These are phyloP conservation scores for Xylaria sp. DNA, from an alignment of 2,329 filamentous ascomycete genomes.

Conservation along the genomic window DNA sequence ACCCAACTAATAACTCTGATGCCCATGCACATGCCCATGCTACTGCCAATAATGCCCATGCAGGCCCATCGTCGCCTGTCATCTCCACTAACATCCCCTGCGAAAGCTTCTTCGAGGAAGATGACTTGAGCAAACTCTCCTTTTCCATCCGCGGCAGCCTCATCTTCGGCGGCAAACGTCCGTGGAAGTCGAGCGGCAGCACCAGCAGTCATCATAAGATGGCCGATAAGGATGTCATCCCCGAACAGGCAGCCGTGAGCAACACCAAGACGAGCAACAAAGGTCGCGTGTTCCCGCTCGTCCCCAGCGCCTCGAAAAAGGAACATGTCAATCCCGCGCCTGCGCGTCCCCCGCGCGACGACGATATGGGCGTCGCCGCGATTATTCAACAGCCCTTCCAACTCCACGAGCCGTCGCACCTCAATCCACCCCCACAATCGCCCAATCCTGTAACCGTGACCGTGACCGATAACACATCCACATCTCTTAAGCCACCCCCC, in stretches of 20 bases:
- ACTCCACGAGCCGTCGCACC: constrained; percentile 34
- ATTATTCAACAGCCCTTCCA: constrained; percentile 38
- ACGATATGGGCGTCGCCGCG: constrained; percentile 41
- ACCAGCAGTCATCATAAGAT: constrained; percentile 38
- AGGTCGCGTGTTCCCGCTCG: constrained; percentile 47
- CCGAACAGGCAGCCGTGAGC: constrained; percentile 31
- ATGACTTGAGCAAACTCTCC: constrained; percentile 65
- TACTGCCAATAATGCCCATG: constrained; percentile 32
- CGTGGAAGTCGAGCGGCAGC: constrained; percentile 42
- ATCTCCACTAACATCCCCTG: constrained; percentile 67
- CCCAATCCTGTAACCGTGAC: background rate
- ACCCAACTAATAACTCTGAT: constrained; percentile 21
- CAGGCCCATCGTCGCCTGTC: constrained; percentile 59
- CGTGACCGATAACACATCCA: constrained; percentile 30
- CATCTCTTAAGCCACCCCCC: constrained; percentile 50
- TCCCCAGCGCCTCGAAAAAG: constrained; percentile 38
- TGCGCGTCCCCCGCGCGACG: constrained; percentile 38
- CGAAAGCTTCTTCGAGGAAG: constrained; percentile 67
- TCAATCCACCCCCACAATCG: background rate
- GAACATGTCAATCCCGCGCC: constrained; percentile 32
- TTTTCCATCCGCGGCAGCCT: constrained; percentile 74
- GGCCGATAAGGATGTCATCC: constrained; percentile 43
- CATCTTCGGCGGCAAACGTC: constrained; percentile 65
- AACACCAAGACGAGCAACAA: constrained; percentile 30
- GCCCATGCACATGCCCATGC: constrained; percentile 9